Conservation (phyloP, 2,329 filamentous ascomycete genomes). For the Microdochium paspali region DNA sequence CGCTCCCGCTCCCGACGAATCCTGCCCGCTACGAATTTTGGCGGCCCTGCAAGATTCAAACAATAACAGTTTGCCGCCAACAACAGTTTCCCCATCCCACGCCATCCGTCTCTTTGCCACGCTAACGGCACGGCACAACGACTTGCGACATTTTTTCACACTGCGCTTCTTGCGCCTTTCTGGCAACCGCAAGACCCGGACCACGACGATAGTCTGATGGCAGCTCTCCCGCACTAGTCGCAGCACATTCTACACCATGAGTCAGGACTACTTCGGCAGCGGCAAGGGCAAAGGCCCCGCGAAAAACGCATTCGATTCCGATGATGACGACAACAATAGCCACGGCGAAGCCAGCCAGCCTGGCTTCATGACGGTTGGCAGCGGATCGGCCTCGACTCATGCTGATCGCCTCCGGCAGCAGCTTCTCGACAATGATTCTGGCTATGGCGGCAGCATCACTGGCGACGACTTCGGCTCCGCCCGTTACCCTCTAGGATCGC, state of each 20-base stretch:
- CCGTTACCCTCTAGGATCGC: conserved; percentile 19
- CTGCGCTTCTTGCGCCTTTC: not conserved
- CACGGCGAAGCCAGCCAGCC: conserved; percentile 27
- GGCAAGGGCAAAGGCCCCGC: conserved; percentile 33
- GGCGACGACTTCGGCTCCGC: conserved; percentile 45
- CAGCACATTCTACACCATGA: conserved; percentile 34
- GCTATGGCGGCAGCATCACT: conserved; percentile 74
- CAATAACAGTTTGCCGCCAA: not conserved
- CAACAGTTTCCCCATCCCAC: not conserved
- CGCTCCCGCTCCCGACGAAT: not conserved
- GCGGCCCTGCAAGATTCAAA: not conserved
- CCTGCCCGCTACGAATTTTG: not conserved
- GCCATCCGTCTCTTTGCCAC: not conserved
- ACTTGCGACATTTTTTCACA: not conserved
- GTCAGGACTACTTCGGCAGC: conserved; percentile 44
- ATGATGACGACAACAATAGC: conserved; percentile 14
- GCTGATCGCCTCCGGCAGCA: conserved; percentile 66
- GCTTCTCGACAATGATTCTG: conserved; percentile 79
- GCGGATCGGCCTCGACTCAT: conserved; percentile 70
- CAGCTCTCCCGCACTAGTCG: conserved; percentile 21
- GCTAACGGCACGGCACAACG: not conserved
- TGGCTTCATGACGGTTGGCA: conserved; percentile 82
- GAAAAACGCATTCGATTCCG: conserved; percentile 27
- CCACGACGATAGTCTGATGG: conserved; percentile 3
- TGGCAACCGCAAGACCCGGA: not conserved